phyloP scores from a whole-genome alignment of 768 basidiomycete species.

The Russula sp. region DNA sequence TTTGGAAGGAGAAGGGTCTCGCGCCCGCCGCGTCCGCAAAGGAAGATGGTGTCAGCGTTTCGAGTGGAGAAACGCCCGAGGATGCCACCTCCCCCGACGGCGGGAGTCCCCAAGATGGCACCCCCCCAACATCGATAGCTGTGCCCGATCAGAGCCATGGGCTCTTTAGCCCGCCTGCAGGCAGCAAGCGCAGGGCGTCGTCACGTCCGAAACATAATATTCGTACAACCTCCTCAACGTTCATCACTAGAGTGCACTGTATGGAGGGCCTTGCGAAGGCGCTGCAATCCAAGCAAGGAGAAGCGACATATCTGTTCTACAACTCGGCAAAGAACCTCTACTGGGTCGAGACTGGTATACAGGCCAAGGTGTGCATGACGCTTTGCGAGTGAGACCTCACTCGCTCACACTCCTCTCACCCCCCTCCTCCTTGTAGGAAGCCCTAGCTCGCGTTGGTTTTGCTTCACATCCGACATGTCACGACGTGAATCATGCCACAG shows the following conservation, averaged over 20 bases:
- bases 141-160: slow-evolving; percentile 39
- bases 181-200: slow-evolving; percentile 54
- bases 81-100: slow-evolving; percentile 39
- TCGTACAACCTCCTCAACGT: slow-evolving; percentile 84
- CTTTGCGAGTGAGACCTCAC: neutral
- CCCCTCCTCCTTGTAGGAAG: slow-evolving; percentile 49
- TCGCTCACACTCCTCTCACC: neutral
- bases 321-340: slow-evolving; percentile 78
- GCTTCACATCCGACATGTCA: slow-evolving; percentile 86
- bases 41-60: slow-evolving; percentile 60
- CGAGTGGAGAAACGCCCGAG: slow-evolving; percentile 76
- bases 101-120: slow-evolving; percentile 24
- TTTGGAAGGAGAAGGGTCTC: slow-evolving; percentile 44
- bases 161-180: slow-evolving; percentile 44
- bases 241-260: slow-evolving; percentile 81
- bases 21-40: slow-evolving; percentile 13
- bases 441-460: slow-evolving; percentile 81
- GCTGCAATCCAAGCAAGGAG: slow-evolving; percentile 75
- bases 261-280: slow-evolving; percentile 67
- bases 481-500: slow-evolving; percentile 74
- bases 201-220: slow-evolving; percentile 87
- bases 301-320: slow-evolving; percentile 80
- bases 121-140: slow-evolving; percentile 34
- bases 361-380: slow-evolving; percentile 56
- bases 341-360: slow-evolving; percentile 82